Evolutionary conservation across 805 yeast genomes (phyloP).

Genomic region (Candida ponderosae): DNA sequence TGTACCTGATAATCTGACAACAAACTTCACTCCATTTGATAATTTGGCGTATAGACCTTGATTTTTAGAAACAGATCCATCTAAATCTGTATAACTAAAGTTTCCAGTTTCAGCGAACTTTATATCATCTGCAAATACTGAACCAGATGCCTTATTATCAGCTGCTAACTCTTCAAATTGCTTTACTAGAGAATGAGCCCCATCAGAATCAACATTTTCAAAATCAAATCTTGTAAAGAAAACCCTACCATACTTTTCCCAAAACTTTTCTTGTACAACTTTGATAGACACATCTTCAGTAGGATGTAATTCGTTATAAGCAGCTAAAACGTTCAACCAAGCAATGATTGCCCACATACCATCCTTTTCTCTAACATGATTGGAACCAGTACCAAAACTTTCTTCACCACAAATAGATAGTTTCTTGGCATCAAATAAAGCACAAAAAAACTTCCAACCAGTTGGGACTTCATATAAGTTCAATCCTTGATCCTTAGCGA

Average conservation of each 20-base stretch:
- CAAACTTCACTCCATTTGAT: conserved; percentile 74
- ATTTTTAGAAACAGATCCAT: conserved; percentile 79
- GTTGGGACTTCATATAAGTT: conserved; percentile 92
- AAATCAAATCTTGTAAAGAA: conserved; percentile 94
- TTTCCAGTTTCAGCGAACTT: conserved; percentile 73
- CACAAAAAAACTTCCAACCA: conserved; percentile 98
- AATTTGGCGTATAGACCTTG: conserved; percentile 88
- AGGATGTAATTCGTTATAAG: conserved; percentile 58
- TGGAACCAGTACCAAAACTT: conserved; percentile 95
- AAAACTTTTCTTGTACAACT: conserved; percentile 75
- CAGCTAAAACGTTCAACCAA: conserved; percentile 93
- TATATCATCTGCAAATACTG: conserved; percentile 37
- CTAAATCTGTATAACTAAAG: conserved; percentile 88
- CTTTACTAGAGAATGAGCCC: conserved; percentile 63
- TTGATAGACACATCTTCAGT: conserved; percentile 55
- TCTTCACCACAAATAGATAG: conserved; percentile 97
- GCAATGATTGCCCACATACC: conserved; percentile 98
- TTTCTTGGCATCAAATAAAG: conserved; percentile 86
- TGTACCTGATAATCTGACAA: conserved; percentile 90
- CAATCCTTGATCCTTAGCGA: conserved; percentile 70
- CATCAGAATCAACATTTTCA: conserved; percentile 72
- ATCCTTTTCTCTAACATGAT: conserved; percentile 95
- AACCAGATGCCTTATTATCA: conserved; percentile 38
- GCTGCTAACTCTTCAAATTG: conserved; percentile 35
- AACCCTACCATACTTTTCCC: conserved; percentile 93